Percentiles rank a stretch among this genome's conserved stretches.
These are phyloP conservation scores for Brassica balearica DNA, from an alignment of 441 rosid species.

Conservation along the genomic window DNA sequence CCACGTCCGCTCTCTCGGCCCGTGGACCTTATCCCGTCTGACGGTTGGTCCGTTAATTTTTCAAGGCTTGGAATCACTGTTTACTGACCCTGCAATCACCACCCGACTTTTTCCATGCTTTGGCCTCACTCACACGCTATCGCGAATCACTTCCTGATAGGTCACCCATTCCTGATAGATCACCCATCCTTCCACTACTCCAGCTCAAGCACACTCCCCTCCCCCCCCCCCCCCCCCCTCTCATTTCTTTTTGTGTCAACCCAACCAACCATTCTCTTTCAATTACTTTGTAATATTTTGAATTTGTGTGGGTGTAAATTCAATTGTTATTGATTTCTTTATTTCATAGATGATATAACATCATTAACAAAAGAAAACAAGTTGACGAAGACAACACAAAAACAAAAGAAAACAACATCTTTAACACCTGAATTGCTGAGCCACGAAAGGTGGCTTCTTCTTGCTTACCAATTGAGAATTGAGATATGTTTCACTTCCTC, in stretches of 20 bases:
- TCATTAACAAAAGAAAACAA: not conserved
- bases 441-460: constrained; percentile 28
- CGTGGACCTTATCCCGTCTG: too few relatives aligned
- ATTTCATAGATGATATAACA: not conserved
- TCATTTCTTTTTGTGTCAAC: not conserved
- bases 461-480: constrained; percentile 6
- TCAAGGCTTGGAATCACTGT: too few relatives aligned
- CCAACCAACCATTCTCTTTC: constrained; percentile 21
- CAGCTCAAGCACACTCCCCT: not conserved
- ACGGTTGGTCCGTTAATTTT: too few relatives aligned
- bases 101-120: too few relatives aligned
- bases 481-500: constrained; percentile 31
- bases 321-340: not conserved
- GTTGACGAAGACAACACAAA: not conserved
- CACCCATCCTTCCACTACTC: too few relatives aligned
- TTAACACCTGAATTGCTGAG: constrained; percentile 14
- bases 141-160: too few relatives aligned
- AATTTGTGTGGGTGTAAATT: not conserved
- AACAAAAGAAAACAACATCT: not conserved
- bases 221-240: not conserved
- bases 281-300: not conserved
- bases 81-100: too few relatives aligned
- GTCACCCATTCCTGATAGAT: too few relatives aligned
- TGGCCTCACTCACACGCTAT: too few relatives aligned
- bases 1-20: too few relatives aligned